Evolutionary conservation across 441 rosid species (phyloP).

Genomic region (Erodium trifolium): DNA sequence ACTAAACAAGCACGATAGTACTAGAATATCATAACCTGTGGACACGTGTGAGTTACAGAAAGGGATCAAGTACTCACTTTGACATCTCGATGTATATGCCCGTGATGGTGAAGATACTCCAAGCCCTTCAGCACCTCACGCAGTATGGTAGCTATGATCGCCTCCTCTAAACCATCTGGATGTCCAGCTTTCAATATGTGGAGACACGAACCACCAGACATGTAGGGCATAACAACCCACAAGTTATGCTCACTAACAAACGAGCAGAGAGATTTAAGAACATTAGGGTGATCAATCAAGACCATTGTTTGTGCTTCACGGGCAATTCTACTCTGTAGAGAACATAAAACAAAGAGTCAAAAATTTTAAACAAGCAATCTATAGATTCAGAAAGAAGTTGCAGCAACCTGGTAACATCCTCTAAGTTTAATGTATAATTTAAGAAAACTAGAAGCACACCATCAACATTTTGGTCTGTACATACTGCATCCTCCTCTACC

Average conservation of each 20-base stretch:
- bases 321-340: slow-evolving; percentile 52
- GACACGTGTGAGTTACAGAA: background rate
- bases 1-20: background rate
- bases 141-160: slow-evolving; percentile 70
- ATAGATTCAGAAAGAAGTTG: background rate
- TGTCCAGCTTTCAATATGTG: slow-evolving; percentile 88
- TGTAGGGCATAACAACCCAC: slow-evolving; percentile 97
- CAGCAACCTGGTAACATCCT: background rate
- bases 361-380: no score
- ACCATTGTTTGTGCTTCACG: slow-evolving; percentile 97
- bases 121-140: slow-evolving; percentile 83
- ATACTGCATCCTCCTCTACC: background rate
- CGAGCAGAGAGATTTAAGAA: slow-evolving; percentile 86
- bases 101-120: slow-evolving; percentile 96
- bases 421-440: background rate
- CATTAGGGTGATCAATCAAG: slow-evolving; percentile 86
- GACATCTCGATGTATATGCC: slow-evolving; percentile 97
- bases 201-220: slow-evolving; percentile 97
- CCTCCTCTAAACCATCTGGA: slow-evolving; percentile 94
- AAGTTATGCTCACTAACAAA: slow-evolving; percentile 81
- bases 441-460: background rate
- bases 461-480: background rate
- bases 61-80: slow-evolving; percentile 41
- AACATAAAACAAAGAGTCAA: background rate
- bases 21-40: background rate